Conservation (phyloP, 129 eudicot species). For the Mikania micrantha region DNA sequence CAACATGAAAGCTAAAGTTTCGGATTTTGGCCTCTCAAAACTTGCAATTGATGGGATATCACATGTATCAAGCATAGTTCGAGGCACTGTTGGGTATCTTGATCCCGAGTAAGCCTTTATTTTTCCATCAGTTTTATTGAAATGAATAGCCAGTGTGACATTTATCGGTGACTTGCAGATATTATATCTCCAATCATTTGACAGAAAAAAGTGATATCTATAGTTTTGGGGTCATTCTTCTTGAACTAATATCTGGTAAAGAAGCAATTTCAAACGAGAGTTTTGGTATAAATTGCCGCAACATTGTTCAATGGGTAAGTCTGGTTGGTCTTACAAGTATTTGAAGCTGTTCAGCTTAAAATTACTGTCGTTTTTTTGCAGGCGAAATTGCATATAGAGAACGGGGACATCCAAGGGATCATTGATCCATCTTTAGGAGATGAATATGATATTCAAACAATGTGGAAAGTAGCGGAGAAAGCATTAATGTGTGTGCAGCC, state of each 20-base stretch:
- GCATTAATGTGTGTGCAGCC: slow-evolving; percentile 90
- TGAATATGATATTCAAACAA: slow-evolving; percentile 86
- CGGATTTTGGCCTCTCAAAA: slow-evolving; percentile 99
- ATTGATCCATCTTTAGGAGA: slow-evolving; percentile 63
- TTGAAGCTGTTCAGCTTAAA: background rate
- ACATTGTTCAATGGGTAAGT: slow-evolving; percentile 97
- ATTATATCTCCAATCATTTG: slow-evolving; percentile 88
- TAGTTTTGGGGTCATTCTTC: no score
- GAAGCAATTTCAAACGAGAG: no score
- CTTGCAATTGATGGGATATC: no score
- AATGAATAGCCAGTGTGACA: background rate
- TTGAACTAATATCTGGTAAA: no score
- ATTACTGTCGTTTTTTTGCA: slow-evolving; percentile 23
- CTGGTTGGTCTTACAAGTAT: background rate
- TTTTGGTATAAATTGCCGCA: slow-evolving; percentile 91
- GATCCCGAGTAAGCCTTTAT: slow-evolving; percentile 79
- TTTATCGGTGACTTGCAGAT: slow-evolving; percentile 39
- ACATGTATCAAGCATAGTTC: no score
- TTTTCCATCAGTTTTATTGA: background rate
- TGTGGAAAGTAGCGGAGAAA: slow-evolving; percentile 98
- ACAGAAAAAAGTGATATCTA: slow-evolving; percentile 87
- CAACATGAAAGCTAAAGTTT: slow-evolving; percentile 90
- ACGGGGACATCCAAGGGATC: slow-evolving; percentile 92
- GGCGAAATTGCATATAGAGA: slow-evolving; percentile 93
- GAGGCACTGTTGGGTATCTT: slow-evolving; percentile 96